phyloP scores from a whole-genome alignment of 2,329 filamentous ascomycete species.

The Tympanopsis confertula region DNA sequence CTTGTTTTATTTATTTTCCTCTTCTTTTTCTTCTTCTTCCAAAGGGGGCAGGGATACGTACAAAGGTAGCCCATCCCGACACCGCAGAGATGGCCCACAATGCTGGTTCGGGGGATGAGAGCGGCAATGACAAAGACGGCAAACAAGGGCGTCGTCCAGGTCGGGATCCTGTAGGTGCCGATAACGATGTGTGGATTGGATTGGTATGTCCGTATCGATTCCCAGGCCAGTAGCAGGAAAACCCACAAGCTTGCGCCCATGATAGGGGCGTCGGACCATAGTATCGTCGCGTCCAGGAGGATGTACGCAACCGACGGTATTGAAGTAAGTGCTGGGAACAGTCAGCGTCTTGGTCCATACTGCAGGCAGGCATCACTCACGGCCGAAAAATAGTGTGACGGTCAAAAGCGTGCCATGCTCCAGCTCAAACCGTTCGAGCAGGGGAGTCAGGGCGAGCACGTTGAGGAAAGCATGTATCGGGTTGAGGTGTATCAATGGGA shows the following conservation, averaged over 20 bases:
- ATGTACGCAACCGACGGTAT: conserved; percentile 76
- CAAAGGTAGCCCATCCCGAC: conserved; percentile 78
- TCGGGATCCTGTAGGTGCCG: conserved; percentile 61
- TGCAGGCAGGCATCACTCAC: conserved; percentile 39
- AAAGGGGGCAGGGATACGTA: conserved; percentile 30
- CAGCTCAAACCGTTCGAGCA: conserved; percentile 84
- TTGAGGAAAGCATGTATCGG: conserved; percentile 76
- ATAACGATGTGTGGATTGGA: conserved; percentile 67
- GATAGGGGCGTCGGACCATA: conserved; percentile 61
- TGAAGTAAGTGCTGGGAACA: conserved; percentile 55
- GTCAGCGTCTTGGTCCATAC: neutral
- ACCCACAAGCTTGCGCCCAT: conserved; percentile 88
- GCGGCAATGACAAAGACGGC: conserved; percentile 64
- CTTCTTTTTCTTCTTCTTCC: neutral
- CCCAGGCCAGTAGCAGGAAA: conserved; percentile 73
- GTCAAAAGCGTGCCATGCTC: conserved; percentile 85
- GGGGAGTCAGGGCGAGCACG: conserved; percentile 64
- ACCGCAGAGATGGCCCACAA: conserved; percentile 77
- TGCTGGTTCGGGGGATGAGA: conserved; percentile 68
- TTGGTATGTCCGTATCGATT: conserved; percentile 76
- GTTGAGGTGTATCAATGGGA: conserved; percentile 73
- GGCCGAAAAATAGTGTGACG: conserved; percentile 78
- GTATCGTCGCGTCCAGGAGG: conserved; percentile 60
- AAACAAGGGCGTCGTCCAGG: conserved; percentile 77
- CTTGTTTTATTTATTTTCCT: neutral